Base-by-base conservation (phyloP, 768 basidiomycete genomes). In the Steccherinum ochraceum region DNA sequence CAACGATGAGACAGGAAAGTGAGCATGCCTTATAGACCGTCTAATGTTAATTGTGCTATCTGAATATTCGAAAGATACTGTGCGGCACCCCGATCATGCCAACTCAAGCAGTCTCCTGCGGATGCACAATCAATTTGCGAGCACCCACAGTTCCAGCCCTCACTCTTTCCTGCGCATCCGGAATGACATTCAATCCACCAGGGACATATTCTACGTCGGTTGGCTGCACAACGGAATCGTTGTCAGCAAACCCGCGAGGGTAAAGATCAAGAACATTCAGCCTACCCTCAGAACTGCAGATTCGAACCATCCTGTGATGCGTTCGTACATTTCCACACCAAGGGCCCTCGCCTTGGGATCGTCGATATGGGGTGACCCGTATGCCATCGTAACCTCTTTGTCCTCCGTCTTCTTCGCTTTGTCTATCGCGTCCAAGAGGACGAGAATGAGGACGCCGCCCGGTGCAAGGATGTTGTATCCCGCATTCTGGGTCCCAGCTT, bases 91-190 rank as follows among this genome's bases (percentile, higher is more conserved):
- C n/a, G n/a, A n/a, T n/a, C n/a, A n/a, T n/a, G n/a, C n/a, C n/a
- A n/a, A n/a, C n/a, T n/a, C n/a, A n/a, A n/a, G n/a, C n/a, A n/a
- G 63, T 63, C 47, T 66, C 64, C 43, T 56, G 55, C 7, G 62
- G 62, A 11, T 49, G 52, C 4, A 45, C 61, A 7, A 66, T 47
- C 3, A 66, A 57, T 49, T 66, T 66, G 18, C 42, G 27, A 5
- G 55, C 63, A 45, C 64, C 63, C 41, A 65, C 62, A 16, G 53
- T 25, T 21, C 57, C 48, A 25, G 53, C 40, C 40, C 64, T 30
- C 21, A 48, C n/a, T 11, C 57, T 44, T 24, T 57, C 45, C 26
- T 65, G 40, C 1, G 63, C 64, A n/a, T 30, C 51, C 2, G 44
- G 26, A n/a, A 67, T 56, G 2, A 56, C 64, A 1, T 20, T 24